Base-by-base conservation (phyloP, 805 yeast genomes). In the Candida dendrica region DNA sequence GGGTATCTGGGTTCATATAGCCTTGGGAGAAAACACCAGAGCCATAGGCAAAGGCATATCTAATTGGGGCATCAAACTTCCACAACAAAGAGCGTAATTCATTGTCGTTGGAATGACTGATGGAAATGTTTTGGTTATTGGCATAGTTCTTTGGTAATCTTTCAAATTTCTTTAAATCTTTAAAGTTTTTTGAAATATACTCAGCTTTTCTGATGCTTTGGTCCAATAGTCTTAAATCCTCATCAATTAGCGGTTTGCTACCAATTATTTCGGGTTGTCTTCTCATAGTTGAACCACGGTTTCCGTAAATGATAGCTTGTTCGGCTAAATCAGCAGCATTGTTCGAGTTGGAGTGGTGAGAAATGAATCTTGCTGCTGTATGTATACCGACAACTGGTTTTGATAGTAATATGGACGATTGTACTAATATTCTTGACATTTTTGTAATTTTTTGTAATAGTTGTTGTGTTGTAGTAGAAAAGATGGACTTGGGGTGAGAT, bases 31-130 rank as follows among this genome's bases (percentile, higher is more conserved):
- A 85, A 1, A 93, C 96, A 4, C 96, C 96, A 7, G 95, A 84
- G 2, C 98, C 98, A 61, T 91, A 91, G 0, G 97, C 98, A 63
- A 91, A 85, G 1, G 96, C 81, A 52, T 77, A 84, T 41, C 78
- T 67, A 13, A 88, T 75, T 1, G 93, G 90, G 1, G 91, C 83
- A 34, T 77, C 66, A 60, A 86, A 86, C 37, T 69, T 65, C 61
- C 74, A 61, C 32, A 82, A 52, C 3, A 84, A 70, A 3, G 68
- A 58, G 15, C 69, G 58, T 24, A 87, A 63, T 8, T 72, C 67
- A 9, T 58, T 59, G 31, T 66, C 65, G 14, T 63, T 56, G 38
- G 17, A 6, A 13, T 32, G 19, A 16, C 72, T 75, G 4, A 76
- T 65, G 2, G 66, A 53, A 10, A 79, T 61, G 22, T 72, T 63